Evolutionary conservation across 352 stramenopile species (phyloP).

Genomic region (Pythium brachiatum): DNA sequence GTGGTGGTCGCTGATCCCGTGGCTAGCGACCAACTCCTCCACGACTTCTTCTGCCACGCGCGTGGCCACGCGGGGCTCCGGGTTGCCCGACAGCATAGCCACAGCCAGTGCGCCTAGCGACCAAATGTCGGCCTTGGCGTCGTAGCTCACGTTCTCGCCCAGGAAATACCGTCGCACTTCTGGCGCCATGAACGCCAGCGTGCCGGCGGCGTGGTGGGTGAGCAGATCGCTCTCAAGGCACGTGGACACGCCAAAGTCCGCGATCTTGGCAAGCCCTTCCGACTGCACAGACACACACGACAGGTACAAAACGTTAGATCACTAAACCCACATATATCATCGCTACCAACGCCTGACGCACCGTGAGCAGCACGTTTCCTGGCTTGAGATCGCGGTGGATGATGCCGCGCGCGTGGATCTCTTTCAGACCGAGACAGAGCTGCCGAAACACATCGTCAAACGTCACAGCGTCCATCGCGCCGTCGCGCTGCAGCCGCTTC

Average conservation of each 20-base stretch:
- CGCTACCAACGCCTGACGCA: conserved; percentile 23
- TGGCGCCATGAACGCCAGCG: conserved; percentile 78
- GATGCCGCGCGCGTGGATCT: conserved; percentile 65
- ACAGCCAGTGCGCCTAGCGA: conserved; percentile 73
- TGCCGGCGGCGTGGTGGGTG: conserved; percentile 72
- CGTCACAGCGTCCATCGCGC: conserved; percentile 34
- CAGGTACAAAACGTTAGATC: conserved; percentile 1
- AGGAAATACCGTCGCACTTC: conserved; percentile 76
- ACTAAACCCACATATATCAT: neutral
- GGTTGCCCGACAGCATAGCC: conserved; percentile 62
- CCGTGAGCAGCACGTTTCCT: conserved; percentile 69
- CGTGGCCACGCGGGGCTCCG: conserved; percentile 65
- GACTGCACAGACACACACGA: conserved; percentile 28
- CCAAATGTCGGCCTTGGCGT: conserved; percentile 72
- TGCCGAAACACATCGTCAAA: conserved; percentile 69
- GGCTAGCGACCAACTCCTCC: conserved; percentile 24
- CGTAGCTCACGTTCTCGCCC: conserved; percentile 65
- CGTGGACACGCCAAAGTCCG: conserved; percentile 83
- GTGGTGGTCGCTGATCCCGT: conserved; percentile 21
- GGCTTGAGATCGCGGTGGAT: conserved; percentile 81
- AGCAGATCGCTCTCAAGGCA: conserved; percentile 68
- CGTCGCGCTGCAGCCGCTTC: conserved; percentile 39
- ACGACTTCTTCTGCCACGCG: conserved; percentile 66
- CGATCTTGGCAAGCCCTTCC: conserved; percentile 67
- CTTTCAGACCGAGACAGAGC: conserved; percentile 60